Conservation (phyloP, 441 rosid genomes). For the Rhodomyrtus psidioides region DNA sequence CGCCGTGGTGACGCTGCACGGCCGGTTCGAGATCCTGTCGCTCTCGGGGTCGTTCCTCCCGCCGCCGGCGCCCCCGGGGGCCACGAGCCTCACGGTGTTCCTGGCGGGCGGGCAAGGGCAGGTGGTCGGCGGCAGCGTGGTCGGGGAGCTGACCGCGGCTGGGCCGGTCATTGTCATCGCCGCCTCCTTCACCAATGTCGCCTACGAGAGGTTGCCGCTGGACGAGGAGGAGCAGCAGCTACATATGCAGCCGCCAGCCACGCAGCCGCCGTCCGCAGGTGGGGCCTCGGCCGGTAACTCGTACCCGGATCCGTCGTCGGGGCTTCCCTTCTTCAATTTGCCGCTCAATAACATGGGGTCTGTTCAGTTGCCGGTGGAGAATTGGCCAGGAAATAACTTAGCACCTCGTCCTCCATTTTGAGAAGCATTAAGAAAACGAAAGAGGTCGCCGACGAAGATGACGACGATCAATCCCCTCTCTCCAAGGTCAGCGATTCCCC, state of each 20-base stretch:
- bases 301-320: conserved; percentile 63
- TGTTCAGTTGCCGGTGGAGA: conserved; percentile 80
- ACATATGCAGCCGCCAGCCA: conserved; percentile 33
- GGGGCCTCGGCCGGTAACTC: conserved; percentile 24
- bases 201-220: conserved; percentile 84
- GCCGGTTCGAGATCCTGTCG: conserved; percentile 86
- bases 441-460: background rate
- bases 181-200: conserved; percentile 84
- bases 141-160: conserved; percentile 80
- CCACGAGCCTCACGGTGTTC: conserved; percentile 79
- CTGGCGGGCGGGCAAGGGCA: conserved; percentile 91
- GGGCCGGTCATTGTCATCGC: conserved; percentile 92
- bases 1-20: conserved; percentile 65
- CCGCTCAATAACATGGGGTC: conserved; percentile 43
- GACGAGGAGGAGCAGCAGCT: conserved; percentile 68
- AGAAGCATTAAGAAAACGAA: background rate
- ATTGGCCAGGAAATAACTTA: conserved; percentile 69
- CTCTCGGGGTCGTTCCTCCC: conserved; percentile 90
- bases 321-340: conserved; percentile 80
- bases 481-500: background rate
- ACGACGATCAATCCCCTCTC: background rate
- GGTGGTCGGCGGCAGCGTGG: conserved; percentile 92
- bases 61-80: conserved; percentile 96
- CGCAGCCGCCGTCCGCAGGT: background rate
- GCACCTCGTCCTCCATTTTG: conserved; percentile 51